Base-by-base conservation (phyloP, 176 grass and related monocot species). In the maize (Zea mays) region DNA sequence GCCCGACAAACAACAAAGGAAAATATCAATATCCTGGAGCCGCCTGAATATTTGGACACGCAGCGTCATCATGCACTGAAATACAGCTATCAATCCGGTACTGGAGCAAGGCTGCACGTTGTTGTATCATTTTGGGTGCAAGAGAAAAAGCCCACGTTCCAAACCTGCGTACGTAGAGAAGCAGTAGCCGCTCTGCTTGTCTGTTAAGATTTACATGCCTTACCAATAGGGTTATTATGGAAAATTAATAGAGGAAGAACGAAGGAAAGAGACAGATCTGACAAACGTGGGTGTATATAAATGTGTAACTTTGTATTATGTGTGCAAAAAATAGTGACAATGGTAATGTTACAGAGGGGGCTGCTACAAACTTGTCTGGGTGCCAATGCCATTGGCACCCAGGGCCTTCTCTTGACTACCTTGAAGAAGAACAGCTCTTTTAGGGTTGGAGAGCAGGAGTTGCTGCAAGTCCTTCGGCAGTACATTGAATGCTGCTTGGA, bases 381-480 rank as follows among this genome's bases (percentile, higher is more conserved):
- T 85, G 43, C 81, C 56, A 58, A 69, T 57, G 49, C 49, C 59
- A 59, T 84, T 43, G 8, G 45, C 35, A 34, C 58, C 67, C 52
- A 66, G 63, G 74, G 19, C 63, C 16, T 86, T 86, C 81, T 88
- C 85, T 64, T 82, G 62, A 76, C 67, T 88, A 44, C 35, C 65
- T 87, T 91, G 78, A 75, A 97, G 84, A 64, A 97, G 92, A 76
- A 83, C 67, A 60, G 90, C 83, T 78, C 90, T 90, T 89, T 92
- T 87, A 65, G 96, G 87, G 78, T 92, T 95, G 37, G 90, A 99
- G 50, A 99, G 82, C 45, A 99, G 56, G 47, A 95, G 83, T 51
- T 93, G 92, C 79, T 99, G 96, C 76, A 88, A 87, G 78, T 99
- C 96, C 77, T 95, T 92, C 15, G 96, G 92, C 52, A 99, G 96